Base-by-base conservation (phyloP, 257 asterid species). In the Capsicum chinense region DNA sequence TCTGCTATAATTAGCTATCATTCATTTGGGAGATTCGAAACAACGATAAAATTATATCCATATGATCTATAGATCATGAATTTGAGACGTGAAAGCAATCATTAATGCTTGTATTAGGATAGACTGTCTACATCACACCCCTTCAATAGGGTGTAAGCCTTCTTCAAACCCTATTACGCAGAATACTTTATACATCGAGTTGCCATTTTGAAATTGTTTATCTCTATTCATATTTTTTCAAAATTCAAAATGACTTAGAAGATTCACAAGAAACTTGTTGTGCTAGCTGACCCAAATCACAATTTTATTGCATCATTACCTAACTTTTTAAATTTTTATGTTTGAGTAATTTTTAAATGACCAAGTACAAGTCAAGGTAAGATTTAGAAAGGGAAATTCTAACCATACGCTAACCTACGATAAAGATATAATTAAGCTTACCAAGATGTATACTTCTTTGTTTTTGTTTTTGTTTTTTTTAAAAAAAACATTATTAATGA, bases 341-440 rank as follows among this genome's bases (percentile, higher is more conserved):
- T 74, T 21, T 13, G 60, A 50, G 59, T 74, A 50, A 74, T 2
- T 74, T 74, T 74, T 48, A 73, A 21, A 26, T 74, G n/a, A 48
- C 44, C 19, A 48, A 44, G 7, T 73, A 73, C n/a, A 19, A 11
- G 6, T 17, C 4, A 71, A 71, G 14, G 58, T n/a, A 19, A 47
- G 59, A 48, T 19, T 21, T 19, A 12, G 80, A 48, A 11, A 50
- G 80, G 80, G 60, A 74, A 73, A 48, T 48, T 50, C 44, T 52
- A 74, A 74, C 80, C 80, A 74, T 48, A 48, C 6, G 26, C 13
- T 73, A 1, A 74, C 80, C 44, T 48, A 12, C 56, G 80, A 74
- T 48, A 19, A 74, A 7, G 80, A 74, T 50, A 50, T 11, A 21
- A 52, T 9, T 0, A 52, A 71, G 13, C 58, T 71, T 44, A 48